Evolutionary conservation across 2,329 filamentous ascomycete genomes (phyloP).

Genomic region (Seiridium cupressi): DNA sequence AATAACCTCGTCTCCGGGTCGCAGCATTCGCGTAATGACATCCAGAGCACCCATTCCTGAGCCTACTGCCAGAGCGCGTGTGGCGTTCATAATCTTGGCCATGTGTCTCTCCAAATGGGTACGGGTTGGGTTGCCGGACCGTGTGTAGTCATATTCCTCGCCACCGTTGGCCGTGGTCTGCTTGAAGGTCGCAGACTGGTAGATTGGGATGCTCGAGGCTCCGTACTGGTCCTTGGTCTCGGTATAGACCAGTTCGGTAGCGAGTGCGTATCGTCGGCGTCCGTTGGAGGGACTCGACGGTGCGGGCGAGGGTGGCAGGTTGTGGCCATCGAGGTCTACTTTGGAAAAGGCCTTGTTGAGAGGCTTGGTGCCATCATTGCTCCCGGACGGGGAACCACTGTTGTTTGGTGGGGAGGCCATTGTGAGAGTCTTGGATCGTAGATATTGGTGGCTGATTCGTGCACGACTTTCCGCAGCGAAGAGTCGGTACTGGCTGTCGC

Average conservation of each 20-base stretch:
- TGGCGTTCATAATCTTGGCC: slow-evolving; percentile 98
- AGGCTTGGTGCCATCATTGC: slow-evolving; percentile 33
- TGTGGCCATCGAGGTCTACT: slow-evolving; percentile 78
- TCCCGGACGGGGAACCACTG: slow-evolving; percentile 23
- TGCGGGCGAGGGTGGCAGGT: slow-evolving; percentile 86
- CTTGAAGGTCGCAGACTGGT: slow-evolving; percentile 98
- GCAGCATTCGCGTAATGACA: slow-evolving; percentile 87
- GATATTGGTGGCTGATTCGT: no score
- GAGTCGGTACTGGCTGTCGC: neutral
- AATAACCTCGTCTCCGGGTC: slow-evolving; percentile 93
- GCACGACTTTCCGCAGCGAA: neutral
- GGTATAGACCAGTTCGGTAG: slow-evolving; percentile 94
- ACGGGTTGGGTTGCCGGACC: slow-evolving; percentile 93
- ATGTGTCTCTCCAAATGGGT: slow-evolving; percentile 95
- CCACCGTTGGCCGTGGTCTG: slow-evolving; percentile 78
- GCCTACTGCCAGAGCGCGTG: slow-evolving; percentile 85
- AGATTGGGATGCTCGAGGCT: slow-evolving; percentile 93
- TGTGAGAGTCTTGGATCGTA: neutral
- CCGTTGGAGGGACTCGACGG: slow-evolving; percentile 87
- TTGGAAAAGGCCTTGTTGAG: slow-evolving; percentile 54
- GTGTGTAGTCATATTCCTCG: slow-evolving; percentile 96
- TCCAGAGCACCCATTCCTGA: slow-evolving; percentile 98
- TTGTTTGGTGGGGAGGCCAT: slow-evolving; percentile 18
- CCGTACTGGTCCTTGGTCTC: slow-evolving; percentile 97
- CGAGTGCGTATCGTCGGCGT: slow-evolving; percentile 81